These are phyloP conservation scores for Capronia epimyces DNA, from an alignment of 2,329 filamentous ascomycete genomes.

Conservation along the genomic window DNA sequence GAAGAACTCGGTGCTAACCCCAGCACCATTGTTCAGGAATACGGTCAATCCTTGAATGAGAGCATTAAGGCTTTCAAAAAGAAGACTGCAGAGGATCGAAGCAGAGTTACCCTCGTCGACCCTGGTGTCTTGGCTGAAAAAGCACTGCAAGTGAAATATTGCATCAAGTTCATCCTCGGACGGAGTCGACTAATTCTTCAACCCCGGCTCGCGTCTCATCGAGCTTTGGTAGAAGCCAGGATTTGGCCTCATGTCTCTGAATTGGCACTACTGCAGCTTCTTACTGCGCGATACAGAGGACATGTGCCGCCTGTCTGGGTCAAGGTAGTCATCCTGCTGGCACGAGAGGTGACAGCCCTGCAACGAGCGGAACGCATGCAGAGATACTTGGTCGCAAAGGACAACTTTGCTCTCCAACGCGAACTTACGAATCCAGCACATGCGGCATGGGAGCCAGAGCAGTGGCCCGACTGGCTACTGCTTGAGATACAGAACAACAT, in stretches of 20 bases:
- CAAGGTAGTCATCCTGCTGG: constrained; percentile 28
- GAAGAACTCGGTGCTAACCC: constrained; percentile 1
- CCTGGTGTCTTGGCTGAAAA: background rate
- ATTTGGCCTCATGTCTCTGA: constrained; percentile 28
- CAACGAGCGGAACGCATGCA: constrained; percentile 33
- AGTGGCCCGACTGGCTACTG: constrained; percentile 57
- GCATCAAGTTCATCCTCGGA: constrained; percentile 2
- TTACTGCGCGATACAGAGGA: constrained; percentile 22
- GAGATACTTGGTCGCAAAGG: constrained; percentile 9
- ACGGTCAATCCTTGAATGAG: constrained; percentile 1
- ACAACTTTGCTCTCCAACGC: constrained; percentile 26
- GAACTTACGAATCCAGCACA: constrained; percentile 50
- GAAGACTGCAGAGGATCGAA: background rate
- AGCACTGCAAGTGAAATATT: background rate
- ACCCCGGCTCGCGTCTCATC: background rate
- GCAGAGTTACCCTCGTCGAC: background rate
- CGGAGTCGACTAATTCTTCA: constrained; percentile 3
- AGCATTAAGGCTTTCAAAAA: constrained; percentile 4
- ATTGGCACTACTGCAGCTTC: constrained; percentile 27
- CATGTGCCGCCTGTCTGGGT: constrained; percentile 23
- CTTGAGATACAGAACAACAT: constrained; percentile 61
- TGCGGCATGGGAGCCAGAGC: constrained; percentile 48
- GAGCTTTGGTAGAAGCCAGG: constrained; percentile 3
- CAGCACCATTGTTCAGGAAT: background rate
- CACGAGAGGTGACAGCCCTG: constrained; percentile 29